Base-by-base conservation (phyloP, 768 basidiomycete species). In the Suillus subaureus region DNA sequence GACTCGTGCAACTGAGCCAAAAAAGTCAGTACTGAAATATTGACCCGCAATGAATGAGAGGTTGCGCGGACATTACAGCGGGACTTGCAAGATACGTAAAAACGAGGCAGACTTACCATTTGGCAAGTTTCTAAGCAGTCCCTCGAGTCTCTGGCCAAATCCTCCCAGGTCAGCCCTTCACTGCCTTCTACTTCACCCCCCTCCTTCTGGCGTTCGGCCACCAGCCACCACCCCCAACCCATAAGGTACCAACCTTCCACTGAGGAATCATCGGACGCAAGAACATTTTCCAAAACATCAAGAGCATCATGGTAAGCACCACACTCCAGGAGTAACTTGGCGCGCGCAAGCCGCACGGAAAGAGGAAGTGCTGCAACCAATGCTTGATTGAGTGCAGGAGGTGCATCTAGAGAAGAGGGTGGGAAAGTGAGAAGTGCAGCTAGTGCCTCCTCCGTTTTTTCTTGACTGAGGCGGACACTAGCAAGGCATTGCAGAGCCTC, bases 161-260 rank as follows among this genome's bases (percentile, higher is more conserved):
- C 93, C 72, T 91, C 83, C 87, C 90, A 92, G 4, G 84, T 85
- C 67, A 90, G 70, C 21, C 43, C 47, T 31, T 83, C 86, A 42
- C 84, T 70, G 4, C 71, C 73, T 54, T 71, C 69, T 45, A 51
- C 68, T 8, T 79, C 67, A 13, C 71, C 80, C 15, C 77, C 83
- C 70, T 90, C 87, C 66, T 86, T 83, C 9, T 86, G 87, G 66
- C 89, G 85, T 74, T 92, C 90, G 0, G 88, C 85, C 86, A 92
- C 88, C 55, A 96, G 79, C 80, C 88, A 94, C 82, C 93, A 94
- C 68, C 92, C 91, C 94, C 94, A 97, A 62, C 94, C 95, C 77
- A 96, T 94, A 35, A 97, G 85, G 73, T 97, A 97, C 89, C 95
- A 96, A 1, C 90, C 95, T 70, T 96, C 94, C 15, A 95, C 89